Evolutionary conservation across 2,329 filamentous ascomycete species (phyloP).

Genomic region (Talaromyces sp.): DNA sequence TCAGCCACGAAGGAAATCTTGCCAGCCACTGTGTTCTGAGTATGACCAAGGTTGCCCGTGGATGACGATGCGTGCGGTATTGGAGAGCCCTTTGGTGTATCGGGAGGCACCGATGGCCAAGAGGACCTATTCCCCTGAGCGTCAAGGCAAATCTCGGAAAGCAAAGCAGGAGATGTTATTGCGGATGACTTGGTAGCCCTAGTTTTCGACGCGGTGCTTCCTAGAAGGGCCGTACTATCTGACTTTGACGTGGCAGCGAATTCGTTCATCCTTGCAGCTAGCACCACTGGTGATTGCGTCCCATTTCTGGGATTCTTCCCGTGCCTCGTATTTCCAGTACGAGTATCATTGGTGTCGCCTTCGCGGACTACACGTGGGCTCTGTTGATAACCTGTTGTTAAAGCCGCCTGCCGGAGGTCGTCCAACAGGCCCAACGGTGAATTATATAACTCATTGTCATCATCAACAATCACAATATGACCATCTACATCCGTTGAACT

Average conservation of each 20-base stretch:
- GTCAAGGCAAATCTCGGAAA: conserved; percentile 37
- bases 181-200: conserved; percentile 16
- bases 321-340: not conserved
- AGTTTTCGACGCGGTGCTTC: conserved; percentile 14
- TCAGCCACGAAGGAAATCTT: conserved; percentile 23
- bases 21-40: conserved; percentile 8
- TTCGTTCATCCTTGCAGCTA: conserved; percentile 19
- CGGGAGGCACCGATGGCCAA: conserved; percentile 15
- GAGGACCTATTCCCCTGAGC: conserved; percentile 28
- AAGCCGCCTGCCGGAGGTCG: conserved; percentile 24
- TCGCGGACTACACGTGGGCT: conserved; percentile 6
- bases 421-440: conserved; percentile 37
- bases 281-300: not conserved
- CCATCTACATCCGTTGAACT: conserved; percentile 35
- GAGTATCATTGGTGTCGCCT: not conserved
- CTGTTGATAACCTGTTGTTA: conserved; percentile 19
- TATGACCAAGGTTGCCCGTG: not conserved
- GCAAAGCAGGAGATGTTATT: conserved; percentile 32
- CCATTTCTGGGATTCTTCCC: not conserved
- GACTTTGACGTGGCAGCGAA: conserved; percentile 25
- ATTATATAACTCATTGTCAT: conserved; percentile 32
- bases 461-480: conserved; percentile 21
- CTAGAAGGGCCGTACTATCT: conserved; percentile 29
- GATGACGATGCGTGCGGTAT: not conserved
- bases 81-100: conserved; percentile 12